Percentiles rank a stretch among this genome's conserved stretches.
phyloP scores from a whole-genome alignment of 2,329 filamentous ascomycete genomes.

The Aspergillus udagawae region DNA sequence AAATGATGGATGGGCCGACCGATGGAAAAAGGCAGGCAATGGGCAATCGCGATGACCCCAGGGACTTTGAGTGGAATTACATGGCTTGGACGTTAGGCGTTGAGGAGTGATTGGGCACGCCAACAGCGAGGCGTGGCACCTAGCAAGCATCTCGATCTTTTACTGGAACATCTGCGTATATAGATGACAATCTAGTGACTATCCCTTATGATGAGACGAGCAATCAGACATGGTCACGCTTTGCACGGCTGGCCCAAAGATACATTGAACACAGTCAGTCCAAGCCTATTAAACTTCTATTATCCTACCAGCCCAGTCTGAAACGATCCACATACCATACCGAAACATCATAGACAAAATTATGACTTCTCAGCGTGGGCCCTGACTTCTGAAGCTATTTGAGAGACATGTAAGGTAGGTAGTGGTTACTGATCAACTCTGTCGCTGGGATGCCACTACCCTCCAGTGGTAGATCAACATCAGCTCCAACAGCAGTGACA shows the following conservation, averaged over 20 bases:
- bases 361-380: too few species aligned
- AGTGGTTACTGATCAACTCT: too few species aligned
- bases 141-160: background rate
- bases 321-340: background rate
- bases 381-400: too few species aligned
- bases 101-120: background rate
- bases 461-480: too few species aligned
- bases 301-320: background rate
- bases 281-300: background rate
- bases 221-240: background rate
- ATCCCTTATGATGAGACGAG: background rate
- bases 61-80: background rate
- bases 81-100: background rate
- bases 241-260: background rate
- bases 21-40: slow-evolving; percentile 31
- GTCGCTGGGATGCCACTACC: too few species aligned
- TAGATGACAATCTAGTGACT: background rate
- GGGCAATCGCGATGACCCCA: slow-evolving; percentile 3
- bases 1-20: slow-evolving; percentile 39
- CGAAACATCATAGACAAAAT: too few species aligned
- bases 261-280: too few species aligned
- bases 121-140: background rate
- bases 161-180: background rate
- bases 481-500: background rate
- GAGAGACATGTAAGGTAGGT: too few species aligned